Base-by-base conservation (phyloP, 768 basidiomycete genomes). In the Rickenella mellea region DNA sequence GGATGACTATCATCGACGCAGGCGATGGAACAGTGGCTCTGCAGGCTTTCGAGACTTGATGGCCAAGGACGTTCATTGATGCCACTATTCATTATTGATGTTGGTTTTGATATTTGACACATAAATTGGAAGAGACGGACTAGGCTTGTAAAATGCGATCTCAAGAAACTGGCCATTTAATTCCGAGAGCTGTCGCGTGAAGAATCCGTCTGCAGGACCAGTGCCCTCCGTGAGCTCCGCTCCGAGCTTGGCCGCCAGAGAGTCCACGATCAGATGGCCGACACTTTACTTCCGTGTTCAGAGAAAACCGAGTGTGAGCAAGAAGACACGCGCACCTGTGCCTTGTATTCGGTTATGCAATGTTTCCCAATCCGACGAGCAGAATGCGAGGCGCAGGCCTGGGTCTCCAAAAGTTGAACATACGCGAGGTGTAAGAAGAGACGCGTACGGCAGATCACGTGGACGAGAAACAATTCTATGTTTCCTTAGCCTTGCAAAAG, bases 11-110 rank as follows among this genome's bases (percentile, higher is more conserved):
- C 54, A 89, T 66, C 27, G 70, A 66, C 19, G 51, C 58, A 0
- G 78, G 75, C 3, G 50, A 46, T 35, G 59, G 53, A 39, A 64
- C 64, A 17, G 67, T 69, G 46, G 64, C 66, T 36, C 75, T 71
- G 42, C 74, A 75, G 17, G 69, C 71, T 27, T 69, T 51, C 21
- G 67, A 73, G 24, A 88, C 74, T 3, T 81, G 75, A 19, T 73
- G 76, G 1, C 87, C 87, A 32, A 83, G 83, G 24, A 87, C 67
- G 55, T 91, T 91, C 87, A 90, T 90, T 25, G 85, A 56, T 4
- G 76, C 68, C 47, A 80, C 87, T 89, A 51, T 7, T 12, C 7
- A 40, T 28, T 31, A 32, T 39, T 4, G 46, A 17, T 22, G 17
- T 39, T 28, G 26, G 46, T 19, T 4, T 2, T 20, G 15, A 25